Evolutionary conservation across 768 basidiomycete genomes (phyloP).

Genomic region (Dendrothele bispora): DNA sequence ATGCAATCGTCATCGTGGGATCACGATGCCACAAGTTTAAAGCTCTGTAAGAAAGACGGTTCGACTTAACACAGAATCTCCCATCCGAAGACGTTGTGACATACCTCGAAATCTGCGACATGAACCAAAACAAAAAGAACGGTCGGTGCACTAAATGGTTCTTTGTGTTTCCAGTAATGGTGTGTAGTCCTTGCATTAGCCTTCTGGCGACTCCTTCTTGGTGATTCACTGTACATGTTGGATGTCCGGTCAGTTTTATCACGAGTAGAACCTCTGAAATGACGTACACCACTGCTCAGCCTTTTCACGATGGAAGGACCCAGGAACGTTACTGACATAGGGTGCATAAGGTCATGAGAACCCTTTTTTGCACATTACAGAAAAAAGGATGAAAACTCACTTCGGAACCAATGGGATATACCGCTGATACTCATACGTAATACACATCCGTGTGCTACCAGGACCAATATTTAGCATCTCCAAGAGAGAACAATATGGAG

Average conservation of each 20-base stretch:
- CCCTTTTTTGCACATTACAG: background rate
- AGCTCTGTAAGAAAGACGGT: slow-evolving; percentile 34
- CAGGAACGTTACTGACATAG: slow-evolving; percentile 39
- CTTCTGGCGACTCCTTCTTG: slow-evolving; percentile 60
- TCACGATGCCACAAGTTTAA: slow-evolving; percentile 64
- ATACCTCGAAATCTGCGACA: slow-evolving; percentile 65
- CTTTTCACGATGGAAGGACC: slow-evolving; percentile 51
- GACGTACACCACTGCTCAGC: slow-evolving; percentile 68
- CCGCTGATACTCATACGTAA: slow-evolving; percentile 68
- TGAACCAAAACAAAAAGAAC: slow-evolving; percentile 75
- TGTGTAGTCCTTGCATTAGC: slow-evolving; percentile 57
- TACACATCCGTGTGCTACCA: slow-evolving; percentile 63
- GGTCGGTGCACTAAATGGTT: slow-evolving; percentile 57
- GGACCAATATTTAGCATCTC: slow-evolving; percentile 7
- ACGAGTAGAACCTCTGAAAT: slow-evolving; percentile 2
- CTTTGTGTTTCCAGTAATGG: slow-evolving; percentile 55
- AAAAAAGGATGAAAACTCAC: slow-evolving; percentile 42
- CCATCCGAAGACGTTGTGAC: slow-evolving; percentile 14
- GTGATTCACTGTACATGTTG: slow-evolving; percentile 47
- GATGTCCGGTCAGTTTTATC: slow-evolving; percentile 3
- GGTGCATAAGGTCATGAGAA: slow-evolving; percentile 1
- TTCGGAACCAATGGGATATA: slow-evolving; percentile 59
- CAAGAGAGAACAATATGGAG: slow-evolving; percentile 1
- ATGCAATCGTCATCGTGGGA: slow-evolving; percentile 52
- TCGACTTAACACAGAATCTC: too few relatives aligned